Evolutionary conservation across 108 stramenopile species (phyloP).

Genomic region (Discostella pseudostelligera): DNA sequence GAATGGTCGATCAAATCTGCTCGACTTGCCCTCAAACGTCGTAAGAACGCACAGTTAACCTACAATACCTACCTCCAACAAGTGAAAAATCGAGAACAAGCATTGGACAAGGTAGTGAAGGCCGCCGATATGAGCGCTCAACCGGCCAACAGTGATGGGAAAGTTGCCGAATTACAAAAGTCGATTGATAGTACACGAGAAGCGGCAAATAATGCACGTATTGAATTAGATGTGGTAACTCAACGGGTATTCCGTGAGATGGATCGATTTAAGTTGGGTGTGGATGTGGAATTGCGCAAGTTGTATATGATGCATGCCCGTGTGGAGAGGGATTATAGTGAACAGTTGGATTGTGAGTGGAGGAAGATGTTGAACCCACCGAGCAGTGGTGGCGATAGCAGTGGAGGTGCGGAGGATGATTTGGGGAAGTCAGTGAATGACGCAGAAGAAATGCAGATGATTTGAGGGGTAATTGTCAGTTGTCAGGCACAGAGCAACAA

Average conservation of each 20-base stretch:
- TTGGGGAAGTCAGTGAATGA: background rate
- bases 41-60: constrained; percentile 65
- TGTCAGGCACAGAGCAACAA: too few relatives aligned
- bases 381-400: constrained; percentile 24
- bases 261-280: constrained; percentile 63
- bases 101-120: constrained; percentile 49
- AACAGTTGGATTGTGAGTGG: constrained; percentile 76
- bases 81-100: constrained; percentile 50
- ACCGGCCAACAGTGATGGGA: constrained; percentile 19
- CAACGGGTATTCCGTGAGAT: constrained; percentile 76
- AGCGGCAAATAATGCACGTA: constrained; percentile 45
- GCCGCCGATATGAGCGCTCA: constrained; percentile 41
- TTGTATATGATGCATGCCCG: constrained; percentile 66
- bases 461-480: background rate
- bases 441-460: background rate
- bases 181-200: constrained; percentile 42
- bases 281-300: constrained; percentile 58
- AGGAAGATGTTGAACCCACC: constrained; percentile 52
- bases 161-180: constrained; percentile 35
- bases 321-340: constrained; percentile 80
- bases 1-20: constrained; percentile 69
- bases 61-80: constrained; percentile 70
- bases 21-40: constrained; percentile 73
- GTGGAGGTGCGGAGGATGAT: constrained; percentile 23
- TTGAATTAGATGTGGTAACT: constrained; percentile 69